These are phyloP conservation scores for Acephala macrosclerotiorum DNA, from an alignment of 2,329 filamentous ascomycete genomes.

Conservation along the genomic window DNA sequence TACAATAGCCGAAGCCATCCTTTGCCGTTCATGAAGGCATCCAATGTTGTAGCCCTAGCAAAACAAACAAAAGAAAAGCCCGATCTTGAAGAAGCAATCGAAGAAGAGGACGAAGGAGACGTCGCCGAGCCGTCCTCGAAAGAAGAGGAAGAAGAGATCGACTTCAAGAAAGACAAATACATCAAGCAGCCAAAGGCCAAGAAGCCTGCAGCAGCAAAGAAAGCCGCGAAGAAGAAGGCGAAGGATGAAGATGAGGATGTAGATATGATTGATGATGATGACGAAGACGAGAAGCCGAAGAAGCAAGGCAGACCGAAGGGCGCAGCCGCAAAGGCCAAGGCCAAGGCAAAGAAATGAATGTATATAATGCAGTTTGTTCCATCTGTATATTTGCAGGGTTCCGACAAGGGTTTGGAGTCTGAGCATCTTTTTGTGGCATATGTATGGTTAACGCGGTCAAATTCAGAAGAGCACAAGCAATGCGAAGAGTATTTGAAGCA, in stretches of 20 bases:
- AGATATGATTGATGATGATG: slow-evolving; percentile 36
- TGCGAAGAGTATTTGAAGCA: background rate
- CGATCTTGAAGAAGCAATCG: slow-evolving; percentile 94
- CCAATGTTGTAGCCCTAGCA: slow-evolving; percentile 75
- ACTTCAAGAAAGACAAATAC: slow-evolving; percentile 94
- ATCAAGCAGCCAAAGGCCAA: slow-evolving; percentile 90
- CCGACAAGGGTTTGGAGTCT: background rate
- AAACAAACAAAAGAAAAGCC: slow-evolving; percentile 78
- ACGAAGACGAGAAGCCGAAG: slow-evolving; percentile 37
- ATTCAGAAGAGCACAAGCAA: background rate
- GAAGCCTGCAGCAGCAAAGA: slow-evolving; percentile 60
- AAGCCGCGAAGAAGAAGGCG: slow-evolving; percentile 47
- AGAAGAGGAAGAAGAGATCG: slow-evolving; percentile 72
- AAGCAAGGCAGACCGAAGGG: slow-evolving; percentile 37
- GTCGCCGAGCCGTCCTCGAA: slow-evolving; percentile 60
- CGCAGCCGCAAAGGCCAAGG: slow-evolving; percentile 36
- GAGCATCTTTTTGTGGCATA: background rate
- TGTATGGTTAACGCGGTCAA: background rate
- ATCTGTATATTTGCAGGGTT: background rate
- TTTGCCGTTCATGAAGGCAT: slow-evolving; percentile 95
- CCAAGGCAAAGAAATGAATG: slow-evolving; percentile 39
- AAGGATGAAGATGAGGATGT: slow-evolving; percentile 36
- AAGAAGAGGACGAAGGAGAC: slow-evolving; percentile 80
- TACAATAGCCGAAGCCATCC: slow-evolving; percentile 90
- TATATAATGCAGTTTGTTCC: background rate